Evolutionary conservation across 176 grass and related monocot species (phyloP), one percentile per base, ranked within the genome.

Genomic region (Oryza glumipatula): DNA sequence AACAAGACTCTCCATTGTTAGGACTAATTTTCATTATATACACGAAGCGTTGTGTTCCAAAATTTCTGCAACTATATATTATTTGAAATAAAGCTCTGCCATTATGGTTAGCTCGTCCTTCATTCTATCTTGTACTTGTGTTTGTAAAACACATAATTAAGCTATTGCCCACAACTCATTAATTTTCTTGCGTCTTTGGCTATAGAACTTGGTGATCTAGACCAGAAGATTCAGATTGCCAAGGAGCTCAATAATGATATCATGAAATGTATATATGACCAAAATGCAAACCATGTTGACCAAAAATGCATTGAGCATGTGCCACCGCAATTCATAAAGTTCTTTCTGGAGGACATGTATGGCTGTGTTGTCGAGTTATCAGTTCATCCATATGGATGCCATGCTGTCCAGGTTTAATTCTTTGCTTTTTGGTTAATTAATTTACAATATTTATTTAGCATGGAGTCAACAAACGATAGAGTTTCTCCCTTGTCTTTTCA

Each of bases 251-350:
- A 61, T 21, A 69, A 36, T 16, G 11, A 24, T 60, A 72, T 68
- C 48, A 16, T 41, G 4, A 11, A 48, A 71, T 82, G 51, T 12
- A 24, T 24, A 72, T 5, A 72, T 61, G 80, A 82, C 14, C 33
- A 61, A 82, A 82, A 72, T 45, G n/a, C n/a, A 41, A 72, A 43
- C 67, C 80, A 72, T 58, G 68, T 61, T 82, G 16, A 73, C 39
- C 35, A 80, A 24, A 82, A 72, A 82, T 82, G 51, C 6, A 82
- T 73, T 7, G 36, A 64, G 19, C 52, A 72, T 0, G 2, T 82
- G 8, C n/a, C 68, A 28, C 35, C 11, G 1, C 49, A 82, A 43
- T 52, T 72, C 49, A 61, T 82, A 39, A 4, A 61, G 1, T 82
- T 72, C 49, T 60, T 32, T 32, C 30, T 32, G 0, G 32, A 60